These are phyloP conservation scores for Coleophoma crateriformis DNA, from an alignment of 2,329 filamentous ascomycete genomes.

Conservation along the genomic window DNA sequence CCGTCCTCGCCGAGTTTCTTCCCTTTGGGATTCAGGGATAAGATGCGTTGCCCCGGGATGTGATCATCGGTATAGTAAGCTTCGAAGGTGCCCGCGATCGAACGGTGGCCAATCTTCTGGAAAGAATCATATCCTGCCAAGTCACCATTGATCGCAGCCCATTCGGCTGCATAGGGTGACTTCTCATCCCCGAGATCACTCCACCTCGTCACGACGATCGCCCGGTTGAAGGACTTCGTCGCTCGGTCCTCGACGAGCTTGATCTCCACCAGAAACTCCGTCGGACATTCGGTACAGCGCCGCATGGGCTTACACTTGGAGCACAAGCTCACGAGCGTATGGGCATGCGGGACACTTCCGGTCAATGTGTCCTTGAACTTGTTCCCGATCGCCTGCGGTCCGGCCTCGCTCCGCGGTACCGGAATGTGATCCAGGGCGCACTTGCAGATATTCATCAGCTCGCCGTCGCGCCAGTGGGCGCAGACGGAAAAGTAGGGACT, in stretches of 20 bases:
- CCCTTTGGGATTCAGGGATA: conserved; percentile 52
- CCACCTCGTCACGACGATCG: conserved; percentile 56
- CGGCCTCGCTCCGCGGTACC: conserved; percentile 20
- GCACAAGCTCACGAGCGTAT: conserved; percentile 45
- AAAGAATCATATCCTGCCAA: conserved; percentile 46
- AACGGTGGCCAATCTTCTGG: conserved; percentile 41
- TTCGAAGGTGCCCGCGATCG: conserved; percentile 55
- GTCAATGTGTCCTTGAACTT: conserved; percentile 21
- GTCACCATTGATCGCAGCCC: conserved; percentile 48
- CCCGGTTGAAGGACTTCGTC: conserved; percentile 49
- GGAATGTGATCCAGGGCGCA: conserved; percentile 55
- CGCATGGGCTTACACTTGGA: conserved; percentile 51
- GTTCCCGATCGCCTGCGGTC: conserved; percentile 27
- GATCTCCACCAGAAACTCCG: conserved; percentile 56
- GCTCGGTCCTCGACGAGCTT: conserved; percentile 50
- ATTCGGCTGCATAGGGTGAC: conserved; percentile 43
- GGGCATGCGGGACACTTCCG: conserved; percentile 19
- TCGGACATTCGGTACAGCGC: conserved; percentile 55
- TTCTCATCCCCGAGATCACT: conserved; percentile 52
- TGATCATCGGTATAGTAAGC: conserved; percentile 44
- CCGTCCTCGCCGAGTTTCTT: conserved; percentile 48
- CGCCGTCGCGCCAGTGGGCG: conserved; percentile 56
- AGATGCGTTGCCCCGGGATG: conserved; percentile 50
- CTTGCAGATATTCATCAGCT: conserved; percentile 54
- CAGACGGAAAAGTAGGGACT: conserved; percentile 57